phyloP scores from a whole-genome alignment of 208 protist genomes.

The Trypanosoma vivax region DNA sequence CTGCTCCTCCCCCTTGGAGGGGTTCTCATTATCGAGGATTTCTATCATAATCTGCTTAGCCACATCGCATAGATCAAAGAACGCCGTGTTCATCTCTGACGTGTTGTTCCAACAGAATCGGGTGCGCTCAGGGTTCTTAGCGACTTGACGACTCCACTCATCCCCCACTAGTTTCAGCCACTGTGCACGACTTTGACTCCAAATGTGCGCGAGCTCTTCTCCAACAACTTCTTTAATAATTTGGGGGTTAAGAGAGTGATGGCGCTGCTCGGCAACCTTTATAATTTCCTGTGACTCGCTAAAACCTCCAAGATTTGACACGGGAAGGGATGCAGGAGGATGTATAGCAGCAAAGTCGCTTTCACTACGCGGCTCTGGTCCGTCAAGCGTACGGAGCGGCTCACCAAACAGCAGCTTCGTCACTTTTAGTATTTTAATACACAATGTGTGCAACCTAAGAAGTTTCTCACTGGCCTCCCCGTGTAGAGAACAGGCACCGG shows the following conservation, averaged over 20 bases:
- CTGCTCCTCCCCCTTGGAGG: slow-evolving; percentile 41
- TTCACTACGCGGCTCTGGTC: slow-evolving; percentile 31
- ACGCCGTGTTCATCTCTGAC: slow-evolving; percentile 75
- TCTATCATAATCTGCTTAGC: slow-evolving; percentile 68
- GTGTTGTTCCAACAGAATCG: slow-evolving; percentile 81
- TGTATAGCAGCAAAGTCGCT: slow-evolving; percentile 37
- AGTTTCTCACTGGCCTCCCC: slow-evolving; percentile 21
- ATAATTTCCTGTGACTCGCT: slow-evolving; percentile 27
- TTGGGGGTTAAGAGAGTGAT: slow-evolving; percentile 35
- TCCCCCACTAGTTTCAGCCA: slow-evolving; percentile 59
- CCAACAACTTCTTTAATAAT: slow-evolving; percentile 32
- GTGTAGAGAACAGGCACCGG: slow-evolving; percentile 19
- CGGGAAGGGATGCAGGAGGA: slow-evolving; percentile 13
- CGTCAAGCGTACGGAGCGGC: slow-evolving; percentile 32
- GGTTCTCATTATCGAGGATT: slow-evolving; percentile 45
- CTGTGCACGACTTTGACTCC: slow-evolving; percentile 33
- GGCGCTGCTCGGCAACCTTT: slow-evolving; percentile 26
- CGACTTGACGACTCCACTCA: slow-evolving; percentile 44
- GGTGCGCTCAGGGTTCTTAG: slow-evolving; percentile 36
- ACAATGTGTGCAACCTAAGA: slow-evolving; percentile 26
- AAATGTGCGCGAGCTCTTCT: slow-evolving; percentile 55
- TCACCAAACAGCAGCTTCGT: slow-evolving; percentile 57
- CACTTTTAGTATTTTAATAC: slow-evolving; percentile 15
- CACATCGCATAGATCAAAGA: slow-evolving; percentile 87
- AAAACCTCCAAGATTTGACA: slow-evolving; percentile 43